Percentiles rank a stretch among this genome's conserved stretches.
Conservation (phyloP, 768 basidiomycete species). For the Phallus indusiatus region DNA sequence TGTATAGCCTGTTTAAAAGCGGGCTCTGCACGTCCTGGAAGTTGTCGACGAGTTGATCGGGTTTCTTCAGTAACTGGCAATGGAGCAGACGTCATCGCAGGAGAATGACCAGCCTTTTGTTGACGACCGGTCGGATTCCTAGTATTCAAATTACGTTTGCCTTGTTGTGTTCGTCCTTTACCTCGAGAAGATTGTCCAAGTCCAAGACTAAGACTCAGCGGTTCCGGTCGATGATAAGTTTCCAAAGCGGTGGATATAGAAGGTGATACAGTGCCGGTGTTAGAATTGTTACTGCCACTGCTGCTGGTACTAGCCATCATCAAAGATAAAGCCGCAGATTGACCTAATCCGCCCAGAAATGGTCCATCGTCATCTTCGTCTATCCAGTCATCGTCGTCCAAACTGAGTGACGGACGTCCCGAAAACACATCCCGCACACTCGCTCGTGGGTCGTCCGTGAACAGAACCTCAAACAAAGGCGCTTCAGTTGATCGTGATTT, state of each 20-base stretch:
- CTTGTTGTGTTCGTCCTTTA: slow-evolving; percentile 3
- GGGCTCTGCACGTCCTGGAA: slow-evolving; percentile 64
- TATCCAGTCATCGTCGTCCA: slow-evolving; percentile 73
- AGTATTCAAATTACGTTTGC: slow-evolving; percentile 23
- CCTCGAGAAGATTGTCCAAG: slow-evolving; percentile 41
- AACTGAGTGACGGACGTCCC: slow-evolving; percentile 46
- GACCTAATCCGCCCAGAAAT: slow-evolving; percentile 74
- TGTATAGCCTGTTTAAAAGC: slow-evolving; percentile 67
- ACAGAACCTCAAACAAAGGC: slow-evolving; percentile 64
- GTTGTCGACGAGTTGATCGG: slow-evolving; percentile 48
- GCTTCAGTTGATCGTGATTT: slow-evolving; percentile 49
- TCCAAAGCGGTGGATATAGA: slow-evolving; percentile 11
- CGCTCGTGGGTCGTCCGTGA: slow-evolving; percentile 22
- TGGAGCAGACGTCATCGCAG: slow-evolving; percentile 51
- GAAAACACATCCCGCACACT: slow-evolving; percentile 73
- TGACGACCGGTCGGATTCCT: slow-evolving; percentile 25
- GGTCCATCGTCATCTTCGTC: slow-evolving; percentile 75
- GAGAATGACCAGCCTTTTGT: slow-evolving; percentile 47
- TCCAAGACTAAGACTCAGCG: no score
- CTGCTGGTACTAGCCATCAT: slow-evolving; percentile 8
- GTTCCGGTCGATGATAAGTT: slow-evolving; percentile 10
- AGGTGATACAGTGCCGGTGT: slow-evolving; percentile 13
- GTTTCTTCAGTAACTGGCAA: slow-evolving; percentile 44
- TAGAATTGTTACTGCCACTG: slow-evolving; percentile 9
- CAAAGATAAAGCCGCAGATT: slow-evolving; percentile 30